Percentiles rank a stretch among this genome's conserved stretches.
Conservation (phyloP, 2,329 filamentous ascomycete genomes). For the Neofusicoccum umdonicola region DNA sequence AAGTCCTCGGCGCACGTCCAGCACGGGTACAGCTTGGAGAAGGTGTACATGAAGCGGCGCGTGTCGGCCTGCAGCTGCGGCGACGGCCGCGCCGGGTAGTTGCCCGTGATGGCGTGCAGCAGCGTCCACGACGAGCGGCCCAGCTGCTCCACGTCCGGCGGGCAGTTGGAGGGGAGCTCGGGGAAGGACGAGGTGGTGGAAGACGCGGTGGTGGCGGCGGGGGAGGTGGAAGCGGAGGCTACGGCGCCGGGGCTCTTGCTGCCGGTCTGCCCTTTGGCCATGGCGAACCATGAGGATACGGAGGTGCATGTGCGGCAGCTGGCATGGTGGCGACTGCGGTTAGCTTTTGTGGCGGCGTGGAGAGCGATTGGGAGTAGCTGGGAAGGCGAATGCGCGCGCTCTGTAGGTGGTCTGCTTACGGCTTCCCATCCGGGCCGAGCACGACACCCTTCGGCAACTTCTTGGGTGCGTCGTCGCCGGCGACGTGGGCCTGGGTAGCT, state of each 20-base stretch:
- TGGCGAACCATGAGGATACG: conserved; percentile 57
- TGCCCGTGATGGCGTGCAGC: conserved; percentile 84
- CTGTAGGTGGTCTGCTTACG: conserved; percentile 54
- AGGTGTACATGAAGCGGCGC: conserved; percentile 71
- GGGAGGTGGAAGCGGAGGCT: conserved; percentile 28
- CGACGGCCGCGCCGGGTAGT: conserved; percentile 72
- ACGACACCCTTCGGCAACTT: conserved; percentile 70
- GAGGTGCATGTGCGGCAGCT: conserved; percentile 73
- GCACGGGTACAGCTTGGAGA: conserved; percentile 88
- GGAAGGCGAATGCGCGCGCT: too few relatives aligned
- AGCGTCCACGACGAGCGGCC: conserved; percentile 91
- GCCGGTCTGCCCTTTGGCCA: conserved; percentile 52
- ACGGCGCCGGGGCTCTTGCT: conserved; percentile 24
- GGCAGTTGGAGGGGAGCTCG: conserved; percentile 64
- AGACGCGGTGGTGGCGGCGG: conserved; percentile 20
- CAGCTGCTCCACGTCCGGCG: conserved; percentile 82
- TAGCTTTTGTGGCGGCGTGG: neutral
- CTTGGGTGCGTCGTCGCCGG: conserved; percentile 39
- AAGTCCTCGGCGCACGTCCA: conserved; percentile 96
- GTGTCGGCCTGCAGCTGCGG: conserved; percentile 71
- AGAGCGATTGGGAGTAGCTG: too few relatives aligned
- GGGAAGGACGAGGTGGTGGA: conserved; percentile 31
- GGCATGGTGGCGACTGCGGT: neutral
- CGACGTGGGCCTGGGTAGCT: neutral
- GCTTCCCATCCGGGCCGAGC: conserved; percentile 78